phyloP scores from a whole-genome alignment of 2,329 filamentous ascomycete genomes.

The Leptographium procerum region DNA sequence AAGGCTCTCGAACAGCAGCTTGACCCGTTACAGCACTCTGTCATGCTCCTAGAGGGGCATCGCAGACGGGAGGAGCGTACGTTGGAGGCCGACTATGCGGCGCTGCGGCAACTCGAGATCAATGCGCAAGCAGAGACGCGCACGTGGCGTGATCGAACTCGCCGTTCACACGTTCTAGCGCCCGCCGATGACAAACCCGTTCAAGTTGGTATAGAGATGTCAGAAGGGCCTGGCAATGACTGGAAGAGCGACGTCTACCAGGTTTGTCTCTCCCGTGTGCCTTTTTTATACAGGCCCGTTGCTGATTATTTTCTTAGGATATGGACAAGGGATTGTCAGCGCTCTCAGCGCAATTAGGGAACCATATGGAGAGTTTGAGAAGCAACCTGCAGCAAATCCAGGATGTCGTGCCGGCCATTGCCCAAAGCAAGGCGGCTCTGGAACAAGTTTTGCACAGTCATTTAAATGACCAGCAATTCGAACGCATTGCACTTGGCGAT shows the following conservation, averaged over 20 bases:
- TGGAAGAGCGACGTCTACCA: conserved; percentile 17
- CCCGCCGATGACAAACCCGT: conserved; percentile 20
- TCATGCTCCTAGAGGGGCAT: conserved; percentile 48
- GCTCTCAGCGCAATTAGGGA: conserved; percentile 36
- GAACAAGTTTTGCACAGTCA: conserved; percentile 35
- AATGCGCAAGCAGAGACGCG: conserved; percentile 44
- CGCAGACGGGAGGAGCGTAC: conserved; percentile 42
- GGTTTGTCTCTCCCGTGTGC: conserved; percentile 11
- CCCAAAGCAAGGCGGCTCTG: conserved; percentile 35
- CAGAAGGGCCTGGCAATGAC: background rate
- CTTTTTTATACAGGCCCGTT: background rate
- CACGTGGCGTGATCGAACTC: conserved; percentile 36
- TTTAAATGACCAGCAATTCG: conserved; percentile 33
- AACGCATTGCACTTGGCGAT: conserved; percentile 33
- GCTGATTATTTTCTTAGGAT: background rate
- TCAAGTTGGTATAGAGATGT: background rate
- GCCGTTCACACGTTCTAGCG: conserved; percentile 39
- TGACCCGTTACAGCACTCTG: conserved; percentile 50
- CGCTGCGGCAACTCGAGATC: conserved; percentile 37
- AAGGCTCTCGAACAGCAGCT: conserved; percentile 45
- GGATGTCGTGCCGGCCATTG: conserved; percentile 37
- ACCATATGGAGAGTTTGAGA: conserved; percentile 45
- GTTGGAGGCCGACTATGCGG: conserved; percentile 43
- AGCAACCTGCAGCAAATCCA: conserved; percentile 43
- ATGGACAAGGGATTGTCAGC: conserved; percentile 31